Conservation (phyloP, 106 monocot genomes). For the Gastrodia elata region DNA sequence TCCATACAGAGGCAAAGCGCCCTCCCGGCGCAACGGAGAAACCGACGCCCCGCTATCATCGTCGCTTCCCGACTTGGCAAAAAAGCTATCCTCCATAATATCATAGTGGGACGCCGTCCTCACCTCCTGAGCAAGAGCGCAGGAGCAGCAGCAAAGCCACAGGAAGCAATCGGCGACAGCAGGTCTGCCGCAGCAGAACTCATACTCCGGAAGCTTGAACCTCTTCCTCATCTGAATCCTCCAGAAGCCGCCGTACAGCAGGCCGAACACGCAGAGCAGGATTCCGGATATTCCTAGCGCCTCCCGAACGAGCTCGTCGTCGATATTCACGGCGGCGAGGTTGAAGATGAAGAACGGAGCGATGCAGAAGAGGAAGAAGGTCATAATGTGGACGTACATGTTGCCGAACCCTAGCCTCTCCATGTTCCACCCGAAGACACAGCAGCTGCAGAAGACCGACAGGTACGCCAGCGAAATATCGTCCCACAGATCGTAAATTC, state of each 20-base stretch:
- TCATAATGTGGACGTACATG: conserved; percentile 58
- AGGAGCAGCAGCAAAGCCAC: conserved; percentile 63
- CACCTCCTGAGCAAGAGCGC: conserved; percentile 67
- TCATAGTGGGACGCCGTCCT: conserved; percentile 43
- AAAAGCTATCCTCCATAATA: conserved; percentile 32
- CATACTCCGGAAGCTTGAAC: conserved; percentile 35
- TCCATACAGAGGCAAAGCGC: conserved; percentile 20
- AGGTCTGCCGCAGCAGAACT: conserved; percentile 33
- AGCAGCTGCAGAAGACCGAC: conserved; percentile 55
- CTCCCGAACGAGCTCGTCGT: conserved; percentile 33
- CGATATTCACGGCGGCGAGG: conserved; percentile 50
- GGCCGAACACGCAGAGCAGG: conserved; percentile 43
- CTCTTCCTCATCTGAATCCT: conserved; percentile 70
- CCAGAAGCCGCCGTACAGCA: conserved; percentile 75
- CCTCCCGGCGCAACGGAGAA: conserved; percentile 29
- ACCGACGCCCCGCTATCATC: not conserved
- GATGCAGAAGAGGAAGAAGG: conserved; percentile 44
- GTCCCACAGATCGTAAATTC: conserved; percentile 46
- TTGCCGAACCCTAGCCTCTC: conserved; percentile 65
- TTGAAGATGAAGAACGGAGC: conserved; percentile 61
- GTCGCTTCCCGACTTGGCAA: conserved; percentile 7
- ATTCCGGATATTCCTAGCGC: conserved; percentile 35
- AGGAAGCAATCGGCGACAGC: conserved; percentile 39
- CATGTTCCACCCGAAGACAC: conserved; percentile 79
- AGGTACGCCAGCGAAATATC: conserved; percentile 34